Percentiles rank a stretch among this genome's conserved stretches.
These are phyloP conservation scores for Isatis tinctoria DNA, from an alignment of 345 rosid genomes.

Conservation along the genomic window DNA sequence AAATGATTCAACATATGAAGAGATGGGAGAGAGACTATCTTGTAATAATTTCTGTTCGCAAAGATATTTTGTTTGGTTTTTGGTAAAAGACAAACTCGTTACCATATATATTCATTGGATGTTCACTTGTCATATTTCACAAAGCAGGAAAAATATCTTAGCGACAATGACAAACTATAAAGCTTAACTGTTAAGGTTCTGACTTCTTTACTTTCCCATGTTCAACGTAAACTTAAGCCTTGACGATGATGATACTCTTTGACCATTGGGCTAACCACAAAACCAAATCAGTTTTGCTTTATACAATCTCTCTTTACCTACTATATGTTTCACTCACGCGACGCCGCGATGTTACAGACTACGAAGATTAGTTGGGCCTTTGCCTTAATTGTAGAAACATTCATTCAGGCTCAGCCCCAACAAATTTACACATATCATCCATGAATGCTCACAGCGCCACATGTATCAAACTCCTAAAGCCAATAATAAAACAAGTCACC, in stretches of 20 bases:
- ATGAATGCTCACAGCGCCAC: neutral
- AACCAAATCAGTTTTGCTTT: neutral
- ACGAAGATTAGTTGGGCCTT: neutral
- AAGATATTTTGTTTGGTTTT: neutral
- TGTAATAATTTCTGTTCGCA: neutral
- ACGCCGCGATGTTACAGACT: neutral
- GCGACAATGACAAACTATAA: constrained; percentile 19
- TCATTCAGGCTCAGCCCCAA: neutral
- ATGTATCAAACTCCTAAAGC: neutral
- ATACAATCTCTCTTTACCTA: neutral
- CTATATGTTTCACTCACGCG: neutral
- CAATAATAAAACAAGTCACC: neutral
- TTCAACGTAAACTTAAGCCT: neutral
- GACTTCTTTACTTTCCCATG: neutral
- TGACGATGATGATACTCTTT: neutral
- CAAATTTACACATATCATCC: neutral
- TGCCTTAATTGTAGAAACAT: neutral
- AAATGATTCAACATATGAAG: constrained; percentile 5
- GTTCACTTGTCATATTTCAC: neutral
- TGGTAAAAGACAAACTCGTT: neutral
- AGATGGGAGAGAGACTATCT: constrained; percentile 9
- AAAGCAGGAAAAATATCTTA: constrained; percentile 5
- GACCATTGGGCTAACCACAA: no score
- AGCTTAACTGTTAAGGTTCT: constrained; percentile 1
- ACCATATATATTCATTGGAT: neutral